These are phyloP conservation scores for Arabidopsis arenosa DNA, from an alignment of 345 rosid species.

Conservation along the genomic window DNA sequence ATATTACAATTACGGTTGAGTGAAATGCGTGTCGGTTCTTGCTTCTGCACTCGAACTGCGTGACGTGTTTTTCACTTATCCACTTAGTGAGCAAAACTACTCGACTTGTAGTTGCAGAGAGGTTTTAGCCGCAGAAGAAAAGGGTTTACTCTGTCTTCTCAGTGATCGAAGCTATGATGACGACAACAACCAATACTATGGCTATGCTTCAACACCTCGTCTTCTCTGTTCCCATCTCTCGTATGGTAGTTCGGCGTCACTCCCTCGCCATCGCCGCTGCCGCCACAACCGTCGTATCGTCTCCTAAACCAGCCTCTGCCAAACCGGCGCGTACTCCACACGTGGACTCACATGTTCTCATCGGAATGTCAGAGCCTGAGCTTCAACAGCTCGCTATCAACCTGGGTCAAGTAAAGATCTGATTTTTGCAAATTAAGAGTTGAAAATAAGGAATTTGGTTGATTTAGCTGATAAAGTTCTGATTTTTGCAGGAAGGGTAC, in stretches of 20 bases:
- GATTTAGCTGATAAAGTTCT: background rate
- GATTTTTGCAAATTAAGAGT: background rate
- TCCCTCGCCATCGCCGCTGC: slow-evolving; percentile 43
- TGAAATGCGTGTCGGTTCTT: slow-evolving; percentile 28
- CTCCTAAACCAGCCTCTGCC: slow-evolving; percentile 45
- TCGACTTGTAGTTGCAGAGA: slow-evolving; percentile 24
- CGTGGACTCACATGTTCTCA: slow-evolving; percentile 71
- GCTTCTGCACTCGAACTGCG: background rate
- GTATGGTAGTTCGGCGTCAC: slow-evolving; percentile 50
- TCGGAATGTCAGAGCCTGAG: slow-evolving; percentile 90
- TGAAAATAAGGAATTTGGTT: background rate
- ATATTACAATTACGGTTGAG: background rate
- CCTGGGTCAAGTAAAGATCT: slow-evolving; percentile 69
- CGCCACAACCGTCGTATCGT: slow-evolving; percentile 38
- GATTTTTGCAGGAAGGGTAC: slow-evolving; percentile 66
- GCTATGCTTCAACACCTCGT: slow-evolving; percentile 66
- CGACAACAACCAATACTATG: slow-evolving; percentile 56
- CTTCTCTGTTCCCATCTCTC: slow-evolving; percentile 61
- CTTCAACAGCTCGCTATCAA: slow-evolving; percentile 84
- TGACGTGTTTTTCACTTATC: slow-evolving; percentile 42
- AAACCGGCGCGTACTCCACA: slow-evolving; percentile 53
- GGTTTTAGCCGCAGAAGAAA: slow-evolving; percentile 50
- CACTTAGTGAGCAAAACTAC: slow-evolving; percentile 24
- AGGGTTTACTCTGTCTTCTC: slow-evolving; percentile 37
- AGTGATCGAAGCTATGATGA: slow-evolving; percentile 30